Base-by-base conservation (phyloP, 306 rosid genomes). In the Quercus gilva region DNA sequence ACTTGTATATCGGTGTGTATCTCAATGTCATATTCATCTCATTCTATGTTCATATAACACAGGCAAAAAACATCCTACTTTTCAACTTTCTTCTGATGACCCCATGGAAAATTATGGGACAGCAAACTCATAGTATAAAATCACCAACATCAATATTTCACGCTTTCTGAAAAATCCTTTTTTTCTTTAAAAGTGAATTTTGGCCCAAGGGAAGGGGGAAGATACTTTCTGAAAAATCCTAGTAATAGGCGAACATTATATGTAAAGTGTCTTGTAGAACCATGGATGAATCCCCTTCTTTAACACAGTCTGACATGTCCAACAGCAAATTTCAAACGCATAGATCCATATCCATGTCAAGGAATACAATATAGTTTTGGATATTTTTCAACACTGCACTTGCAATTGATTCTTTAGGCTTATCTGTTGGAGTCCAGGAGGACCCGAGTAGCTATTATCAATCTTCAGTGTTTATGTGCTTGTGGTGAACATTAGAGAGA, bases 111-210 rank as follows among this genome's bases (percentile, higher is more conserved):
- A 81, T 51, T 70, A 74, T 52, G 55, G 21, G 59, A 75, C 58
- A 79, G 58, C 57, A 79, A 75, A n/a, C 67, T 61, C 25, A 33
- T 33, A 18, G 51, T 31, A 74, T 55, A 49, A 33, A 28, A 74
- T 55, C 29, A 5, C 70, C 25, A n/a, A 5, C 53, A 45, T 37
- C 28, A 14, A 68, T 15, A 4, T 20, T 69, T 26, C 5, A 6
- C 5, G 18, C 5, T 18, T 43, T 37, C 10, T 67, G 37, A 45
- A 57, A 57, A 49, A 49, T 49, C 35, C 37, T n/a, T 12, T 3
- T 49, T 10, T 3, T 49, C 15, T 49, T 49, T 12, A 3, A 0
- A 10, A 49, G 17, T 2, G 53, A 49, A 13, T 49, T 49, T 49
- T 49, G 53, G 53, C 53, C 53, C 53, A 12, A 49, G 53, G 17